Percentiles rank a stretch among this genome's conserved stretches.
Conservation (phyloP, 2,329 filamentous ascomycete genomes). For the Diaporthe humulicola region DNA sequence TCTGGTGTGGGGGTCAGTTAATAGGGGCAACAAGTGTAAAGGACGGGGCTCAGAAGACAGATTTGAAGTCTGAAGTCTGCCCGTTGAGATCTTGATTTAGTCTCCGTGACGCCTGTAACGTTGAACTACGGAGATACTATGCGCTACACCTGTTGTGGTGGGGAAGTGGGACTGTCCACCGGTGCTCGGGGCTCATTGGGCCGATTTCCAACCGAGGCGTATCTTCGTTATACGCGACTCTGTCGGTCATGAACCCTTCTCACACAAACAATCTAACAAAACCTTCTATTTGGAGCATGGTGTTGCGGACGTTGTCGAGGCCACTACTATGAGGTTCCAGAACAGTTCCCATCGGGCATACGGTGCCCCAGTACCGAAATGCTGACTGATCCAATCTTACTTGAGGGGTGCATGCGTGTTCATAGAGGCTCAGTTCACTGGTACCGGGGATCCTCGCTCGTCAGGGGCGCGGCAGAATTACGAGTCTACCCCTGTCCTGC, state of each 20-base stretch:
- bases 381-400: neutral
- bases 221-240: neutral
- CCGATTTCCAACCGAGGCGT: conserved; percentile 17
- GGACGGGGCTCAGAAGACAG: too few relatives aligned
- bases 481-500: neutral
- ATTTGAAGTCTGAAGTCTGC: neutral
- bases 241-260: neutral
- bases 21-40: neutral
- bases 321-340: neutral
- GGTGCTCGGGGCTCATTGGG: conserved; percentile 7
- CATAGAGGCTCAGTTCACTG: neutral
- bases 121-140: neutral
- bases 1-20: too few relatives aligned
- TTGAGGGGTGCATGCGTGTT: neutral
- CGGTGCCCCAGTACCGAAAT: neutral
- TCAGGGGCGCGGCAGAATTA: neutral
- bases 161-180: conserved; percentile 15
- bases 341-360: too few relatives aligned
- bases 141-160: neutral
- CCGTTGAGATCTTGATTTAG: neutral
- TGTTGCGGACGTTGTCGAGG: neutral
- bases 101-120: neutral
- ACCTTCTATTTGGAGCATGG: neutral
- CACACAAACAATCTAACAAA: too few relatives aligned
- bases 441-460: neutral